Base-by-base conservation (phyloP, 805 yeast genomes). In the Zygosaccharomyces bisporus region DNA sequence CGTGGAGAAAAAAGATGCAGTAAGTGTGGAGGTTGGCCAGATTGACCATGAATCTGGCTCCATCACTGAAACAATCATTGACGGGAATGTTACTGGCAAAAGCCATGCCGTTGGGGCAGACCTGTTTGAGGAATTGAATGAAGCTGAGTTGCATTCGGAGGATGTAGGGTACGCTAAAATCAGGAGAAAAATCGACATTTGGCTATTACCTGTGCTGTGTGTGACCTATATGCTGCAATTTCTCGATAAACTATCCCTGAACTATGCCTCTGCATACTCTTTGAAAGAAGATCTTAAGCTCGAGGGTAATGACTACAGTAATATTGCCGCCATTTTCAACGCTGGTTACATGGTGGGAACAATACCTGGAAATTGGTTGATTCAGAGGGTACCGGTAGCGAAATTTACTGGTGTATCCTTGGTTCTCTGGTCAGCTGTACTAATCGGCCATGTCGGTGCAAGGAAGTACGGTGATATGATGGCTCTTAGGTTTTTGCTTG, bases 291-390 rank as follows among this genome's bases (percentile, higher is more conserved):
- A 72, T 51, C 62, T 66, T 36, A 44, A 64, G 12, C 63, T 75
- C 61, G 45, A 48, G 18, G 74, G 77, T 4, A 61, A 64, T 43
- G 61, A 54, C 42, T 68, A 65, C 40, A 52, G 66, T 25, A 66
- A 72, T 69, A 58, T 67, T 14, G 69, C 71, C 1, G 61, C 72
- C 6, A 62, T 69, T 18, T 67, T 70, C 52, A 69, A 68, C 46
- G 55, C 64, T 23, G 74, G 73, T 1, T 73, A 72, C 53, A 51
- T 72, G 49, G 61, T 59, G 1, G 70, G 56, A 14, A 45, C 52
- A 1, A 50, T 52, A 16, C 56, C 56, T 9, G 53, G 50, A 0
- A 56, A 52, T 35, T 51, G 50, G 50, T 43, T 51, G 3, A 45
- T 49, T 21, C 55, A 49, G 34, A 55, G 49, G 35, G 57, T 53